A percentile compares a stretch with the other conserved stretches of the same genome.
These are phyloP conservation scores for Leptodontidium sp. DNA, from an alignment of 2,329 filamentous ascomycete genomes.

Conservation along the genomic window DNA sequence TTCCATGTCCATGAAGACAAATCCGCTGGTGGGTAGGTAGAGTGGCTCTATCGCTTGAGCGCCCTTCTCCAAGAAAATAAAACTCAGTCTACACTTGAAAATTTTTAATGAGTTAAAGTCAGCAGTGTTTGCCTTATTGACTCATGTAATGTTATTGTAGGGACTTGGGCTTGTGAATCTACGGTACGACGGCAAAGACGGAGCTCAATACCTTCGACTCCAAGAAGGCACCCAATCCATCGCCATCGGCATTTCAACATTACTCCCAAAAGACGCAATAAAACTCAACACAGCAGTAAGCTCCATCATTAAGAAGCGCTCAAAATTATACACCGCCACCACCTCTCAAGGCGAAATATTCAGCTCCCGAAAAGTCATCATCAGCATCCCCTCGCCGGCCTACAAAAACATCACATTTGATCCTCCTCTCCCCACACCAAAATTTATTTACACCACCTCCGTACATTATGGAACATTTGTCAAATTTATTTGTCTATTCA, in stretches of 20 bases:
- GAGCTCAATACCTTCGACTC: not conserved
- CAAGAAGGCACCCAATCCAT: conserved; percentile 29
- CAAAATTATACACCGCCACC: conserved; percentile 38
- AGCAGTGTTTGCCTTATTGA: too few relatives aligned
- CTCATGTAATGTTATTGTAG: not conserved
- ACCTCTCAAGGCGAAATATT: conserved; percentile 10
- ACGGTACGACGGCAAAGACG: not conserved
- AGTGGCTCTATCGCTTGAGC: too few relatives aligned
- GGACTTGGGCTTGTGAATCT: conserved; percentile 1
- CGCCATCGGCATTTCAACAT: not conserved
- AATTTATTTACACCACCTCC: conserved; percentile 39
- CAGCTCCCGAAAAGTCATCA: conserved; percentile 49
- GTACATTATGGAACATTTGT: not conserved
- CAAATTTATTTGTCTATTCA: conserved; percentile 48
- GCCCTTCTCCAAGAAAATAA: too few relatives aligned
- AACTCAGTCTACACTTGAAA: too few relatives aligned
- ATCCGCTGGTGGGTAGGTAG: too few relatives aligned
- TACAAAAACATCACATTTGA: conserved; percentile 55
- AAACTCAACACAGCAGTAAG: conserved; percentile 28
- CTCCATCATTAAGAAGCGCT: conserved; percentile 53
- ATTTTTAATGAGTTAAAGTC: too few relatives aligned
- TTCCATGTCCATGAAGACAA: too few relatives aligned
- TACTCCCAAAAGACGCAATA: conserved; percentile 14
- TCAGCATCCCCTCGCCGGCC: conserved; percentile 58
- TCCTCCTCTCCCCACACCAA: conserved; percentile 53